These are phyloP conservation scores for Oemleria cerasiformis DNA, from an alignment of 306 rosid genomes.

Conservation along the genomic window DNA sequence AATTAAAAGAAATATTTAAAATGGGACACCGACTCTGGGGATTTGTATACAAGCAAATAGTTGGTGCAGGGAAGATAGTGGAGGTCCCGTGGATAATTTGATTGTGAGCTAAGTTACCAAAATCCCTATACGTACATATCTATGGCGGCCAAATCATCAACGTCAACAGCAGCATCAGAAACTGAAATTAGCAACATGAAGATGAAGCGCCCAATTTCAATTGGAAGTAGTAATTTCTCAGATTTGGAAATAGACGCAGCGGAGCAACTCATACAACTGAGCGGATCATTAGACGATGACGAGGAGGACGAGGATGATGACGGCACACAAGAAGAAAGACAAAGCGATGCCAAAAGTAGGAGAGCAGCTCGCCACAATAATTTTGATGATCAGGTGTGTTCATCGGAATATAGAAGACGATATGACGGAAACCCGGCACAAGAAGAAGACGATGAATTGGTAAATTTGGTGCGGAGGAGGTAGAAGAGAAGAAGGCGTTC, in stretches of 20 bases:
- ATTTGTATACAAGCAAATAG: neutral
- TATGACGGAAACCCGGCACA: neutral
- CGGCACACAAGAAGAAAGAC: neutral
- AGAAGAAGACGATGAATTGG: neutral
- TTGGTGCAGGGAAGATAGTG: too few species aligned
- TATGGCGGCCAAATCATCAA: too few species aligned
- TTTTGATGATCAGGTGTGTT: neutral
- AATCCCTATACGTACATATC: too few species aligned
- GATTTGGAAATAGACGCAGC: neutral
- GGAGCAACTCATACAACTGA: constrained; percentile 3
- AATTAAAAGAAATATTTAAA: too few species aligned
- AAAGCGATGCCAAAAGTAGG: neutral
- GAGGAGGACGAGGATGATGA: neutral
- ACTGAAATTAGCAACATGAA: neutral
- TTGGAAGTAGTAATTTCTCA: neutral
- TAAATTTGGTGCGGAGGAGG: neutral
- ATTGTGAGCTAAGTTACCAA: neutral
- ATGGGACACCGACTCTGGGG: neutral
- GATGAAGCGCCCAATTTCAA: neutral
- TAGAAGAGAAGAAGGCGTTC: neutral
- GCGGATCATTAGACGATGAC: neutral
- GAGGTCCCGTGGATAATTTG: neutral
- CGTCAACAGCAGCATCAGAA: neutral
- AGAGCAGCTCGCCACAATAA: neutral
- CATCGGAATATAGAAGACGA: neutral